Percentiles rank a stretch among this genome's conserved stretches.
Conservation (phyloP, 345 rosid species). For the Clausena lansium region DNA sequence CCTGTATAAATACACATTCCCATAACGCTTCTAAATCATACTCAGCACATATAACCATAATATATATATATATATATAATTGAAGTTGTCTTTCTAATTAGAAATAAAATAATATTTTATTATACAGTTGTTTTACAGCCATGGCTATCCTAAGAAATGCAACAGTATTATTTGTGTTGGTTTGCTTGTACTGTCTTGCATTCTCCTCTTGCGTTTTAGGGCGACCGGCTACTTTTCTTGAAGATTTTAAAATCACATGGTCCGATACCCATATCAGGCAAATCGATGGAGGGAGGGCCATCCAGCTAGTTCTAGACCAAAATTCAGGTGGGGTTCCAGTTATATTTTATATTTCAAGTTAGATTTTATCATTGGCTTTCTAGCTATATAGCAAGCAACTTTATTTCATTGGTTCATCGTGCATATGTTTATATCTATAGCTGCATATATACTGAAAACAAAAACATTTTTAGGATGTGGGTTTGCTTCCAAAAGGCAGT, state of each 20-base stretch:
- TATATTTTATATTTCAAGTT: neutral
- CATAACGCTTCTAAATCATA: constrained; percentile 23
- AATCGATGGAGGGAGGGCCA: constrained; percentile 69
- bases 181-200: constrained; percentile 29
- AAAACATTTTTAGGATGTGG: constrained; percentile 61
- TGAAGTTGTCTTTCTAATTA: neutral
- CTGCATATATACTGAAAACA: neutral
- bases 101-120: too few species aligned
- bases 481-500: constrained; percentile 73
- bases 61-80: too few species aligned
- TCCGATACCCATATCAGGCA: constrained; percentile 68
- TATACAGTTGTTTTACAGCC: neutral
- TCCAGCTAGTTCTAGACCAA: constrained; percentile 79
- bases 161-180: neutral
- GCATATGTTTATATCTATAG: neutral
- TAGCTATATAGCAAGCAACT: too few species aligned
- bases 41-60: neutral
- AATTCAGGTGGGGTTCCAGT: constrained; percentile 51
- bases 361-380: neutral
- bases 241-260: constrained; percentile 73
- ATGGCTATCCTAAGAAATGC: constrained; percentile 21
- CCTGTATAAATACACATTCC: constrained; percentile 14
- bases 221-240: constrained; percentile 57
- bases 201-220: constrained; percentile 32
- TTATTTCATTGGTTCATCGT: neutral